Conservation (phyloP, 768 basidiomycete species). For the Leccinum uliginosum region DNA sequence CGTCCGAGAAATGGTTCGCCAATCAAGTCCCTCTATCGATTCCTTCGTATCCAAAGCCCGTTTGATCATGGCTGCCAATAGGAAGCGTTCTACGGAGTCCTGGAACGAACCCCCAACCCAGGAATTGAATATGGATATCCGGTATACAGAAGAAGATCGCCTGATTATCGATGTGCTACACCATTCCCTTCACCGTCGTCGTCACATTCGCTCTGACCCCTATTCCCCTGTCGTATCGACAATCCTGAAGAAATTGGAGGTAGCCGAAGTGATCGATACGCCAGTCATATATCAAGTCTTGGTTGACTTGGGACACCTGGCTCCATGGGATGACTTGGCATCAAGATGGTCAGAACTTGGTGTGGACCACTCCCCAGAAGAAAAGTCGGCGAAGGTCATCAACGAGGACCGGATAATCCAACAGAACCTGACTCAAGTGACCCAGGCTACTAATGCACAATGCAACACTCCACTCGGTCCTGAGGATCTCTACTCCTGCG, state of each 20-base stretch:
- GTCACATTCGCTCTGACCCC: slow-evolving; percentile 57
- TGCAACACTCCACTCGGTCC: slow-evolving; percentile 43
- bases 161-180: slow-evolving; percentile 56
- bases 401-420: slow-evolving; percentile 28
- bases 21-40: slow-evolving; percentile 36
- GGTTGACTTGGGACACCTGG: slow-evolving; percentile 65
- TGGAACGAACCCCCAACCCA: slow-evolving; percentile 29
- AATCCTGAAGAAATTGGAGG: slow-evolving; percentile 55
- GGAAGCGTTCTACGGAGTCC: slow-evolving; percentile 27
- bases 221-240: slow-evolving; percentile 47
- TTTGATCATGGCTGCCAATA: slow-evolving; percentile 35
- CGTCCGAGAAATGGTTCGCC: slow-evolving; percentile 47
- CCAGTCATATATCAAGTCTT: slow-evolving; percentile 45
- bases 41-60: slow-evolving; percentile 51
- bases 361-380: slow-evolving; percentile 19
- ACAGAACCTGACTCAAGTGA: slow-evolving; percentile 12
- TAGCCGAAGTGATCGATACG: slow-evolving; percentile 29
- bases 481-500: slow-evolving; percentile 59
- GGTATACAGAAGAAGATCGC: slow-evolving; percentile 52
- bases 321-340: slow-evolving; percentile 76
- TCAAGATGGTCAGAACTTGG: slow-evolving; percentile 36
- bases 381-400: slow-evolving; percentile 31
- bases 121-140: slow-evolving; percentile 19
- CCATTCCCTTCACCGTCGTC: slow-evolving; percentile 45
- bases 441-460: slow-evolving; percentile 3